Base-by-base conservation (phyloP, 1,284 basidiomycete species). In the Leccinum pachyderme region DNA sequence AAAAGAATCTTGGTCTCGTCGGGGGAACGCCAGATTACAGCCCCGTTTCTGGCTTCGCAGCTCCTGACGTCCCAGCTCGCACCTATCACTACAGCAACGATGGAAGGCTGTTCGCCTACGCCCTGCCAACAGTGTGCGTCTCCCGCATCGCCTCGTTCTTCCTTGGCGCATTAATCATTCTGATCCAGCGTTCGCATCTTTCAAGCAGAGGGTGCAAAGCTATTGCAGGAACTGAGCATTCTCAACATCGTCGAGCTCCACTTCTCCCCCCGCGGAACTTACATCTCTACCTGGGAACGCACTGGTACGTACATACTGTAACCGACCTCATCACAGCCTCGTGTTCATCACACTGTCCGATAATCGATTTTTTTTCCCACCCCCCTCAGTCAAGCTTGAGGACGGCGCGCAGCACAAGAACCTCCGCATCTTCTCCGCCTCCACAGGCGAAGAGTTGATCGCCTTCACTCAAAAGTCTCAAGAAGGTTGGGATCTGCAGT, bases 281-380 rank as follows among this genome's bases (percentile, higher is more conserved):
- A 92, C 73, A 72, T 99, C 49, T 93, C 91, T 57, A 97, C 93
- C 47, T 98, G 94, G 91, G 94, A 98, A 75, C 84, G 96, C 58
- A 90, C 87, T 60, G 76, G 83, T 82, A 71, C 63, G 79, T 66
- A 54, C 49, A 48, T 49, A 18, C 18, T 18, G 18, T 18, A 48
- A 24, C 15, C 13, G 51, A 50, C 35, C 56, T 41, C 47, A 22
- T 54, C 31, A 24, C 15, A 9, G 54, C 72, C 57, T 58, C 60
- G 52, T 62, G 48, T 63, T 53, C 11, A 57, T 52, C 49, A 32
- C 27, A 49, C 63, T 39, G 27, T 31, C 32, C 18, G 55, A 52
- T 54, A 51, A 54, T 60, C 54, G 32, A 55, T 58, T 49, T 53
- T 18, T 5, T 55, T 53, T 52, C 53, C 51, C 49, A 44, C 35